These are phyloP conservation scores for Phytopythium oedochilum DNA, from an alignment of 352 stramenopile genomes.

Conservation along the genomic window DNA sequence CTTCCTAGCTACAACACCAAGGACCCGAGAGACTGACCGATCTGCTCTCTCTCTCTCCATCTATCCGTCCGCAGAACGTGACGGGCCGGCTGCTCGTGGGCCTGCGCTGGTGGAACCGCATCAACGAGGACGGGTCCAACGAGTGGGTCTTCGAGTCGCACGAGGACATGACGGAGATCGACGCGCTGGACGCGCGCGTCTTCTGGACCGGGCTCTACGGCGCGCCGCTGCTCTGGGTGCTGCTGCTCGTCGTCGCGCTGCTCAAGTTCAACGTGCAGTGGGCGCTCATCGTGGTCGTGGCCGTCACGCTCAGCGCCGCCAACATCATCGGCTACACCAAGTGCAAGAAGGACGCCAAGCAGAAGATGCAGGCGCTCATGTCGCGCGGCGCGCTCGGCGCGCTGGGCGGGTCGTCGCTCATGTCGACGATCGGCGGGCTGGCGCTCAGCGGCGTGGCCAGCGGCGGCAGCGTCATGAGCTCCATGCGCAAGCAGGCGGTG, in stretches of 20 bases:
- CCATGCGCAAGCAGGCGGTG: slow-evolving; percentile 9
- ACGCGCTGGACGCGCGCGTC: slow-evolving; percentile 86
- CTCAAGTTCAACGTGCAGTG: slow-evolving; percentile 94
- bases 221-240: slow-evolving; percentile 88
- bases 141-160: slow-evolving; percentile 97
- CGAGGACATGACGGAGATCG: slow-evolving; percentile 88
- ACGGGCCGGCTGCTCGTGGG: slow-evolving; percentile 89
- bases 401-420: slow-evolving; percentile 60
- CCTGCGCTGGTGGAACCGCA: slow-evolving; percentile 97
- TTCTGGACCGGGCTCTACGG: slow-evolving; percentile 97
- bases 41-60: no score
- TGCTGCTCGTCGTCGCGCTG: slow-evolving; percentile 90
- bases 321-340: slow-evolving; percentile 99
- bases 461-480: slow-evolving; percentile 12
- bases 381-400: slow-evolving; percentile 67
- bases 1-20: no score
- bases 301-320: slow-evolving; percentile 87
- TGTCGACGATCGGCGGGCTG: slow-evolving; percentile 71
- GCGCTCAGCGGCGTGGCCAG: slow-evolving; percentile 35
- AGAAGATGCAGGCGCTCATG: slow-evolving; percentile 84
- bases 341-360: slow-evolving; percentile 90
- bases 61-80: slow-evolving; percentile 85
- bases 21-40: no score
- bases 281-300: slow-evolving; percentile 92
- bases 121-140: slow-evolving; percentile 93